Conservation (phyloP, 2,329 filamentous ascomycete genomes). For the Microascus cirrosus region DNA sequence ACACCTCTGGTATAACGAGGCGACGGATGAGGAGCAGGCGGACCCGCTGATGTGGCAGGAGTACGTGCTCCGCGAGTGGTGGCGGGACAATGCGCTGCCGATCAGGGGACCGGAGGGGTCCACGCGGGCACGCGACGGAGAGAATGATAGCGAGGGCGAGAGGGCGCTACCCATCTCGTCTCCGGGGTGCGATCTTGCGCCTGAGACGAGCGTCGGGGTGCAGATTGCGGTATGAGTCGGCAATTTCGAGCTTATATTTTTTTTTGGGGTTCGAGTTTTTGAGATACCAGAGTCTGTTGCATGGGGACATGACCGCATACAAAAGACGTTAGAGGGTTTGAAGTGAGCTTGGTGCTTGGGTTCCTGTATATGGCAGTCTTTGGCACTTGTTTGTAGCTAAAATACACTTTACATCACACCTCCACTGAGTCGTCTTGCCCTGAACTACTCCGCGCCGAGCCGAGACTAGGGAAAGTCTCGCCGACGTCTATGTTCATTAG, state of each 20-base stretch:
- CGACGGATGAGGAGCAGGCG: background rate
- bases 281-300: background rate
- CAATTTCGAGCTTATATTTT: background rate
- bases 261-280: background rate
- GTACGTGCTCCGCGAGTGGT: conserved; percentile 28
- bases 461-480: background rate
- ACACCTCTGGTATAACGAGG: conserved; percentile 24
- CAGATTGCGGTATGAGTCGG: background rate
- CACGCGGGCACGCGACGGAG: background rate
- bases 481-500: background rate
- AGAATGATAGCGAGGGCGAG: background rate
- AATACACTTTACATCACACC: background rate
- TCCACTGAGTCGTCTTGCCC: background rate
- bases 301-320: background rate
- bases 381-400: background rate
- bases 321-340: background rate
- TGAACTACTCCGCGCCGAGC: background rate
- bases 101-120: background rate
- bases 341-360: background rate
- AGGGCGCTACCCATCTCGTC: background rate
- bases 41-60: conserved; percentile 28
- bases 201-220: background rate
- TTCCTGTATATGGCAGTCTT: background rate
- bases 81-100: conserved; percentile 18
- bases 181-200: background rate